phyloP scores from a whole-genome alignment of 257 asterid species.

The Scutellaria minor region DNA sequence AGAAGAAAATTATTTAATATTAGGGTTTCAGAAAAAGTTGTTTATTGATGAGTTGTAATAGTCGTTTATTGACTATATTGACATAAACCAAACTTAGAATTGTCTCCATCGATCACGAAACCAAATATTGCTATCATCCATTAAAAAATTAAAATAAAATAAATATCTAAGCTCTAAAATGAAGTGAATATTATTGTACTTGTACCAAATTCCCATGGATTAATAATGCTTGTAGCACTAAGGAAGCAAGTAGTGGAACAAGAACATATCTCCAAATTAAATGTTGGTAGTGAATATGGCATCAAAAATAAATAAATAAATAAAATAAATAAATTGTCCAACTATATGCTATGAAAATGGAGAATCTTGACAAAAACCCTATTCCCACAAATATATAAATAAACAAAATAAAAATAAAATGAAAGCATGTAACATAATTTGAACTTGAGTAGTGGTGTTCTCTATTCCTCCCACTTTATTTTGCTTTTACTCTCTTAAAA shows the following conservation, averaged over 20 bases:
- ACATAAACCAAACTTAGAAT: background rate
- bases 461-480: conserved; percentile 65
- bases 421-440: conserved; percentile 30
- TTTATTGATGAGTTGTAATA: conserved; percentile 14
- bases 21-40: no score
- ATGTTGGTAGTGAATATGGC: conserved; percentile 36
- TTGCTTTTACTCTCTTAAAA: conserved; percentile 58
- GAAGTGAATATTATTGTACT: background rate
- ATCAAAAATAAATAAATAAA: conserved; percentile 3
- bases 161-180: background rate
- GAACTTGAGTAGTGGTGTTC: conserved; percentile 62
- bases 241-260: conserved; percentile 28
- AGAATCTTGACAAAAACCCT: conserved; percentile 46
- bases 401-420: background rate
- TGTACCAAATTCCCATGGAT: conserved; percentile 20
- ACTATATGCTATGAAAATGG: conserved; percentile 36
- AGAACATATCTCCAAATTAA: conserved; percentile 36
- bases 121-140: background rate
- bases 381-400: background rate
- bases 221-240: conserved; percentile 40
- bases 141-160: background rate
- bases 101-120: background rate
- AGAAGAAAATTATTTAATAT: no score
- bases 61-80: conserved; percentile 16
- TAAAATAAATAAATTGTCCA: conserved; percentile 12